Evolutionary conservation across 2,329 filamentous ascomycete genomes (phyloP).

Genomic region (Stachybotrys elegans): DNA sequence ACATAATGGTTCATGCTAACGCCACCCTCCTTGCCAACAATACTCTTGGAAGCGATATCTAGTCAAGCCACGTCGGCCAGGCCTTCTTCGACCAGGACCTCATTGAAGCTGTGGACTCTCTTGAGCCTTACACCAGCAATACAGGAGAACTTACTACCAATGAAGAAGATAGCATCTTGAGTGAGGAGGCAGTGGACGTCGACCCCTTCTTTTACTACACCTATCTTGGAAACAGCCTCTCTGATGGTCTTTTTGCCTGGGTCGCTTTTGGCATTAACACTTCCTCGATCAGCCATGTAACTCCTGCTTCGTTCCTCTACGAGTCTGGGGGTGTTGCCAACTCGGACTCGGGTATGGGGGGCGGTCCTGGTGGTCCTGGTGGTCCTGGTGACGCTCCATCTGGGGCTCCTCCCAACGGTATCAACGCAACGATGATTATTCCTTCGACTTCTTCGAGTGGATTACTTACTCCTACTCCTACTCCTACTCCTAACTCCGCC

Average conservation of each 20-base stretch:
- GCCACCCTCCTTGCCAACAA: slow-evolving; percentile 25
- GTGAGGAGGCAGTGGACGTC: slow-evolving; percentile 43
- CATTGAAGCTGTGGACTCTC: slow-evolving; percentile 43
- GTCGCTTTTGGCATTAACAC: slow-evolving; percentile 47
- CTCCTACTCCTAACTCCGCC: too few species aligned
- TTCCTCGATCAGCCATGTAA: slow-evolving; percentile 14
- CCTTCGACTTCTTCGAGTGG: too few species aligned
- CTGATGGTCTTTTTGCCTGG: slow-evolving; percentile 51
- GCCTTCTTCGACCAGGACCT: slow-evolving; percentile 59
- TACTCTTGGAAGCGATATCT: slow-evolving; percentile 27
- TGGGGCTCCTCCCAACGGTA: background rate
- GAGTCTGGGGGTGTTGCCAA: slow-evolving; percentile 26
- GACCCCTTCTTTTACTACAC: slow-evolving; percentile 57
- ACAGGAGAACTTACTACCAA: slow-evolving; percentile 44
- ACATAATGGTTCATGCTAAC: slow-evolving; percentile 34
- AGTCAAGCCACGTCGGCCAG: slow-evolving; percentile 58
- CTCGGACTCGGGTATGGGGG: slow-evolving; percentile 12
- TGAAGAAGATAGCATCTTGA: slow-evolving; percentile 41
- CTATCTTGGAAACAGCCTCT: slow-evolving; percentile 45
- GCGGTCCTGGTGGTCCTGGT: slow-evolving; percentile 7
- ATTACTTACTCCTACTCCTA: too few species aligned
- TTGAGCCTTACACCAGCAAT: slow-evolving; percentile 42
- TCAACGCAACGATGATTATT: too few species aligned
- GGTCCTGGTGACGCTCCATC: too few species aligned
- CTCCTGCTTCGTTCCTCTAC: slow-evolving; percentile 25